Percentiles rank a stretch among this genome's conserved stretches.
These are phyloP conservation scores for Daldinia eschscholtzii DNA, from an alignment of 2,329 filamentous ascomycete genomes.

Conservation along the genomic window DNA sequence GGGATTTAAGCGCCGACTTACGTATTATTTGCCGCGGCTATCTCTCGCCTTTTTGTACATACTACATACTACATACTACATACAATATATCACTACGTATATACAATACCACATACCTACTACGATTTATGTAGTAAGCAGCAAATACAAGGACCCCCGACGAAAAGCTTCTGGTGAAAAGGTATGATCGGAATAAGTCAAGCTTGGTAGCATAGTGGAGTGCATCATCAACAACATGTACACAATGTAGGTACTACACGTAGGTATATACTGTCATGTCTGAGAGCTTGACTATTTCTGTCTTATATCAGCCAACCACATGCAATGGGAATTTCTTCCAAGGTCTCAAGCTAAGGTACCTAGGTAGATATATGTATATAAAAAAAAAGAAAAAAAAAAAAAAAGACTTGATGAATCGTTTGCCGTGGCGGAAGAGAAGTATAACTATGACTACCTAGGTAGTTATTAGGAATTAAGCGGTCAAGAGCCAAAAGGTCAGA, in stretches of 20 bases:
- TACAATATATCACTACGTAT: no score
- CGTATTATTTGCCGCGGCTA: conserved; percentile 26
- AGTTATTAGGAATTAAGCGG: conserved; percentile 15
- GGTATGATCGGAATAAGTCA: background rate
- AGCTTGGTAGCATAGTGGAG: background rate
- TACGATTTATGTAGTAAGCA: conserved; percentile 7
- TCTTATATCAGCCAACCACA: conserved; percentile 3
- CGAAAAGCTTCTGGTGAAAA: background rate
- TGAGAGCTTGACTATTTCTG: background rate
- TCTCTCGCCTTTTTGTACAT: background rate
- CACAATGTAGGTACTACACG: no score
- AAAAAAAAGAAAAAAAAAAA: background rate
- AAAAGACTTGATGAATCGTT: background rate
- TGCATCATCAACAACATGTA: no score
- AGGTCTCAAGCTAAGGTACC: background rate
- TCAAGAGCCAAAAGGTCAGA: conserved; percentile 16
- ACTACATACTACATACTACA: background rate
- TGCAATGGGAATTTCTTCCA: background rate
- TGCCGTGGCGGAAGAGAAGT: background rate
- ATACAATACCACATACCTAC: background rate
- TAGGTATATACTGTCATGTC: background rate
- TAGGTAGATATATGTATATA: background rate
- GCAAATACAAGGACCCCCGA: background rate
- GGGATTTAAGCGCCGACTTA: conserved; percentile 36
- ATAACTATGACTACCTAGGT: background rate